These are phyloP conservation scores for Jimgerdemannia lactiflua DNA, from an alignment of 192 early-diverging fungal species.

Conservation along the genomic window DNA sequence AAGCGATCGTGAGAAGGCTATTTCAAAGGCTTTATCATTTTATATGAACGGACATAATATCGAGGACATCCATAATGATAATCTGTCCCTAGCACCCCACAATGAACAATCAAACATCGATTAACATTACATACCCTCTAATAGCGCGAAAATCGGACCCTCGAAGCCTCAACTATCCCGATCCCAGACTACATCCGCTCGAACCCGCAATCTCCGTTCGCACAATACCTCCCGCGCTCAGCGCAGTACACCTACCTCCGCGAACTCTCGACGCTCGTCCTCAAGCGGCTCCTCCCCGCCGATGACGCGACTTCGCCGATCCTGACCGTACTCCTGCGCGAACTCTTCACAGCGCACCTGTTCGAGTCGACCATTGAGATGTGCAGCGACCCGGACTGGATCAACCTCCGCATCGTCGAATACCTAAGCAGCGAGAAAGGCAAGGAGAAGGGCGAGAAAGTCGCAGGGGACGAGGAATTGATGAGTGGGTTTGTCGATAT, in stretches of 20 bases:
- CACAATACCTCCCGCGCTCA: constrained; percentile 32
- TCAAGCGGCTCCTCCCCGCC: constrained; percentile 38
- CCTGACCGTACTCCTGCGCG: constrained; percentile 42
- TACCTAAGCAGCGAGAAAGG: constrained; percentile 25
- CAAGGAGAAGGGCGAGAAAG: neutral
- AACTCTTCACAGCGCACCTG: constrained; percentile 44
- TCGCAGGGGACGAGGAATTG: neutral
- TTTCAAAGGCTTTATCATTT: too few relatives aligned
- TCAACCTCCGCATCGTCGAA: constrained; percentile 48
- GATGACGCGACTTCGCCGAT: constrained; percentile 35
- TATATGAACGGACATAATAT: too few relatives aligned
- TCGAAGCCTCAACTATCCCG: constrained; percentile 31
- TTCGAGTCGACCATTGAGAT: constrained; percentile 41
- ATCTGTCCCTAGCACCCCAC: neutral
- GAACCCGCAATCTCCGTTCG: constrained; percentile 45
- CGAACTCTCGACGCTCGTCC: constrained; percentile 29
- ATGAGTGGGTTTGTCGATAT: constrained; percentile 13
- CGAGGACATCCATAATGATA: too few relatives aligned
- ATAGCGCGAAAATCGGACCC: constrained; percentile 36
- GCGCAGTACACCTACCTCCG: constrained; percentile 36
- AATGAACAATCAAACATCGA: neutral
- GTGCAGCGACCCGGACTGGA: constrained; percentile 48
- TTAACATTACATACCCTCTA: neutral
- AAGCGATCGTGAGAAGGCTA: too few relatives aligned
- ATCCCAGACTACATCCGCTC: constrained; percentile 34